Conservation (phyloP, 1,284 basidiomycete genomes). For the Leccinum griseonigrum region DNA sequence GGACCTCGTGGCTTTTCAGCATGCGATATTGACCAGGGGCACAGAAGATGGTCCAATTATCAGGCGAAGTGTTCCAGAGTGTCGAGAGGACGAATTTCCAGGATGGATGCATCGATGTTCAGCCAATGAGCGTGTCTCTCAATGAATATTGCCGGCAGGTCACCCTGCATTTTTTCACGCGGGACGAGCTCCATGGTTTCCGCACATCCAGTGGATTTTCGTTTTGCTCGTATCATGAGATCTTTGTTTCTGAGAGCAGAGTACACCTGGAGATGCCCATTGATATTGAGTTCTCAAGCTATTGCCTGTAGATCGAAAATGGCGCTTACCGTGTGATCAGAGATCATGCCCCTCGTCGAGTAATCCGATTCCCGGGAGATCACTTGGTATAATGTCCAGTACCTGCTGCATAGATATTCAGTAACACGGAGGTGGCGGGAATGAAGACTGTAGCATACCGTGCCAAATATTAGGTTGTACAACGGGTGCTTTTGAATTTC, state of each 20-base stretch:
- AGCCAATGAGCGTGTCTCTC: conserved; percentile 41
- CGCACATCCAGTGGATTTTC: background rate
- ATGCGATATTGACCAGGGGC: background rate
- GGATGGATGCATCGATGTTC: conserved; percentile 22
- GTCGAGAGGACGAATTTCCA: conserved; percentile 39
- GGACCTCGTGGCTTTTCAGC: background rate
- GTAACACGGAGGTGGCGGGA: background rate
- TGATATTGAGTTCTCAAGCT: background rate
- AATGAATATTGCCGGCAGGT: conserved; percentile 39
- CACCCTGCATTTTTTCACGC: conserved; percentile 29
- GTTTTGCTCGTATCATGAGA: conserved; percentile 33
- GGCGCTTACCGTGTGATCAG: conserved; percentile 19
- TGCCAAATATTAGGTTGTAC: conserved; percentile 34
- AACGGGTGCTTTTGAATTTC: conserved; percentile 33
- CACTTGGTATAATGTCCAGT: conserved; percentile 36
- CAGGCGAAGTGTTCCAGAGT: conserved; percentile 11
- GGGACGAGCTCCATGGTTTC: conserved; percentile 38
- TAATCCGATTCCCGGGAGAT: conserved; percentile 37
- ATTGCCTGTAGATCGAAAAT: background rate
- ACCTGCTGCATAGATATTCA: conserved; percentile 27
- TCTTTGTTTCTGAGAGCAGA: conserved; percentile 27
- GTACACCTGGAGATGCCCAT: conserved; percentile 3
- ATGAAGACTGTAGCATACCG: conserved; percentile 16
- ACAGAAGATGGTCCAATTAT: conserved; percentile 21
- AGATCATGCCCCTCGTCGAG: conserved; percentile 26